Percentiles rank a stretch among this genome's conserved stretches.
These are phyloP conservation scores for Graphilbum fragrans DNA, from an alignment of 2,329 filamentous ascomycete species.

Conservation along the genomic window DNA sequence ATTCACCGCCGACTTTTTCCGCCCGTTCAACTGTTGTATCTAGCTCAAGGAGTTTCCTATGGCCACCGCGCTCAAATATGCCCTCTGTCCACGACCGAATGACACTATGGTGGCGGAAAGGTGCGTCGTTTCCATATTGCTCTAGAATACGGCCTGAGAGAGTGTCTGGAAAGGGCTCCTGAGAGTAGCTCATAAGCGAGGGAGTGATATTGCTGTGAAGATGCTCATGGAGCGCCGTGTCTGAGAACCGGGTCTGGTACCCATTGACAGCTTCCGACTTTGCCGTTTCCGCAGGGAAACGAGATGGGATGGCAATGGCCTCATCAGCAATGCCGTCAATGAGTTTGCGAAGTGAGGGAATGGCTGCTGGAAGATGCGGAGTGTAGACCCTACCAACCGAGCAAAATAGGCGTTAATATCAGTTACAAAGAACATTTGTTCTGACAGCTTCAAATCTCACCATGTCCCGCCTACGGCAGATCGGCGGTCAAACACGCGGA, in stretches of 20 bases:
- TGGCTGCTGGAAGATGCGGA: no score
- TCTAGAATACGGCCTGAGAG: slow-evolving; percentile 21
- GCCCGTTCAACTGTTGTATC: slow-evolving; percentile 50
- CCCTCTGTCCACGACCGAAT: slow-evolving; percentile 40
- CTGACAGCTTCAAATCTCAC: no score
- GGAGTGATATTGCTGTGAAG: slow-evolving; percentile 44
- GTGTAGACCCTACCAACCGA: no score
- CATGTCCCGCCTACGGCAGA: slow-evolving; percentile 31
- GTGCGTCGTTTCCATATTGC: slow-evolving; percentile 42
- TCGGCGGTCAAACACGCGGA: slow-evolving; percentile 28
- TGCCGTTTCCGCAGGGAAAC: no score
- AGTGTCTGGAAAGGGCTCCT: slow-evolving; percentile 5
- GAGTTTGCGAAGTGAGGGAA: no score
- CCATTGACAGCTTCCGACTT: no score
- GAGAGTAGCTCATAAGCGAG: slow-evolving; percentile 43
- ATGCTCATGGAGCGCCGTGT: slow-evolving; percentile 8
- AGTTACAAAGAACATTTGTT: no score
- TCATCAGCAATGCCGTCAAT: no score
- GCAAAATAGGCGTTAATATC: no score
- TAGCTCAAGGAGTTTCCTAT: slow-evolving; percentile 32
- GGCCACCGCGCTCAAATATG: slow-evolving; percentile 24
- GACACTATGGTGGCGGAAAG: slow-evolving; percentile 48
- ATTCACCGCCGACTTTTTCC: slow-evolving; percentile 35
- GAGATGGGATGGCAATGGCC: no score
- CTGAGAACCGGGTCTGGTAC: slow-evolving; percentile 5